phyloP scores from a whole-genome alignment of 2,329 filamentous ascomycete species.

The Esteya vermicola region DNA sequence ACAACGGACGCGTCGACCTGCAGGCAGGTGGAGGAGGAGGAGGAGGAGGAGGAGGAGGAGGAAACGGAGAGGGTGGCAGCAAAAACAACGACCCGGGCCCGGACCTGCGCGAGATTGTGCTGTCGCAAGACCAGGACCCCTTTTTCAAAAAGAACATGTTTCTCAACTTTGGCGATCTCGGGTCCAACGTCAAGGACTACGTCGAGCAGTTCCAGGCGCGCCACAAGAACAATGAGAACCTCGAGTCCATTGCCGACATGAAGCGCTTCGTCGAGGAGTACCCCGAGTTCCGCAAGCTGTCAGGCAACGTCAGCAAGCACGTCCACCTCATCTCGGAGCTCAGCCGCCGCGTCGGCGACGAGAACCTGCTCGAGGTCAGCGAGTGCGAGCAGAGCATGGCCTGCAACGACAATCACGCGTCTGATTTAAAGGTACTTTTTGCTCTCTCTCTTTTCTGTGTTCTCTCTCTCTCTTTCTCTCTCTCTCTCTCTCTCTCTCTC shows the following conservation, averaged over 20 bases:
- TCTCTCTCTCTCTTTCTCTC: too few relatives aligned
- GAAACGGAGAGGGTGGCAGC: neutral
- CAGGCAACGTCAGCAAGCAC: constrained; percentile 96
- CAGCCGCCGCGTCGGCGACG: constrained; percentile 71
- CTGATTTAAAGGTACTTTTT: constrained; percentile 66
- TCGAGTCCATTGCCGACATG: constrained; percentile 97
- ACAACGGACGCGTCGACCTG: constrained; percentile 87
- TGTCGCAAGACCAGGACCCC: constrained; percentile 93
- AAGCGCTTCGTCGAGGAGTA: constrained; percentile 99
- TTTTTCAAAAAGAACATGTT: constrained; percentile 99
- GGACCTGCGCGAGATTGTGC: constrained; percentile 83
- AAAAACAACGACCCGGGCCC: constrained; percentile 67
- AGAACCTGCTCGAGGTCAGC: constrained; percentile 86
- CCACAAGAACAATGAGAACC: constrained; percentile 90
- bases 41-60: constrained; percentile 52
- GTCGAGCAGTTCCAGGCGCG: constrained; percentile 97
- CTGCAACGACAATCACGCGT: constrained; percentile 88
- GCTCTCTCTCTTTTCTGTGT: neutral
- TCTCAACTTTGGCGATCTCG: constrained; percentile 89
- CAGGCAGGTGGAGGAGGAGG: constrained; percentile 41
- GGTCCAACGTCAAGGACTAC: constrained; percentile 94
- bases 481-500: neutral
- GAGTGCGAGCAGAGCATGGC: constrained; percentile 94
- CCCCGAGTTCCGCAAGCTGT: constrained; percentile 91
- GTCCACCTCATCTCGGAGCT: constrained; percentile 91